phyloP scores from a whole-genome alignment of 2,329 filamentous ascomycete genomes.

The Lecanicillium sp. region DNA sequence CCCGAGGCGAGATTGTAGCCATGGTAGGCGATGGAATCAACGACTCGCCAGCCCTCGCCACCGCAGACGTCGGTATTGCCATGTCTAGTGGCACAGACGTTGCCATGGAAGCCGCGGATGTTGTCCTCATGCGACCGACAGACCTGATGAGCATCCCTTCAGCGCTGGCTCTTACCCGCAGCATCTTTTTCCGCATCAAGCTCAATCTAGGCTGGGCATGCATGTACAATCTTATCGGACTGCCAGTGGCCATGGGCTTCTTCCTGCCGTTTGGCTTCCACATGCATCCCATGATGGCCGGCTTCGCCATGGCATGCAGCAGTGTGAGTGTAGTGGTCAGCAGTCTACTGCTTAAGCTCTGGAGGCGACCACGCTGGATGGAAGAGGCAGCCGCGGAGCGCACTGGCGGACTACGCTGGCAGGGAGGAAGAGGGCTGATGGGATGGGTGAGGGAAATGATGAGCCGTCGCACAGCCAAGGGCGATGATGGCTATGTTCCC shows the following conservation, averaged over 20 bases:
- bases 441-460: conserved; percentile 34
- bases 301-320: conserved; percentile 85
- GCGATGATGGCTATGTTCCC: conserved; percentile 52
- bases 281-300: conserved; percentile 88
- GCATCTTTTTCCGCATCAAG: conserved; percentile 89
- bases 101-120: conserved; percentile 92
- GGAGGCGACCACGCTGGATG: conserved; percentile 83
- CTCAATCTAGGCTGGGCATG: conserved; percentile 90
- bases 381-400: conserved; percentile 57
- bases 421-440: conserved; percentile 33
- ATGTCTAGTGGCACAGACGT: conserved; percentile 91
- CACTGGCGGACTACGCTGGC: conserved; percentile 35
- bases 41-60: conserved; percentile 89
- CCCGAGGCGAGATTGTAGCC: conserved; percentile 67
- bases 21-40: conserved; percentile 99
- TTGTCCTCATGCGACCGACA: conserved; percentile 90
- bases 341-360: conserved; percentile 77
- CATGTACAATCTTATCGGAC: conserved; percentile 80
- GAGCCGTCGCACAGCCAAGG: conserved; percentile 26
- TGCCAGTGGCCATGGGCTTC: conserved; percentile 95
- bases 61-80: conserved; percentile 86
- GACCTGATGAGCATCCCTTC: conserved; percentile 91
- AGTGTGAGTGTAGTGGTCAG: conserved; percentile 85
- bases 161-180: conserved; percentile 69
- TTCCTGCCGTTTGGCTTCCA: conserved; percentile 84